Percentiles rank a stretch among this genome's conserved stretches.
Evolutionary conservation across 2,329 filamentous ascomycete genomes (phyloP).

Genomic region (Neoascochyta sp.): DNA sequence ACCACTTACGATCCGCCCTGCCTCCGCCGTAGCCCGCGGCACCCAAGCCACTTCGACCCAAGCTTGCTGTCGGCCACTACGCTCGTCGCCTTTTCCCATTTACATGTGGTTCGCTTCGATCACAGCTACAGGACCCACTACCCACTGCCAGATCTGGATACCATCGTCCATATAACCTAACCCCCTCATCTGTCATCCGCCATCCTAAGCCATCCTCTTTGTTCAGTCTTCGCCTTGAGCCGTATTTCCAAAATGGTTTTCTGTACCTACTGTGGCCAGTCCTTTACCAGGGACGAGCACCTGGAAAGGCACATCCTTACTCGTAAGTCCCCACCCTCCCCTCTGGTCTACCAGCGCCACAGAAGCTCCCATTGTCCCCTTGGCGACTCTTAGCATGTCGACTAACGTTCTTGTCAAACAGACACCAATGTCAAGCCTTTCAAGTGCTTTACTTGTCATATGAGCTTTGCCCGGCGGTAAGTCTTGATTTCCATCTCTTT

Average conservation of each 20-base stretch:
- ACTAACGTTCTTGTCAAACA: too few relatives aligned
- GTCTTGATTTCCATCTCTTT: conserved; percentile 16
- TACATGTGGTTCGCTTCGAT: conserved; percentile 11
- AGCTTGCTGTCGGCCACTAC: conserved; percentile 7
- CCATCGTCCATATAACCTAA: too few relatives aligned
- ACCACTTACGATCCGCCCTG: conserved; percentile 12
- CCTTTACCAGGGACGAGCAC: conserved; percentile 52
- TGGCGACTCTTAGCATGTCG: conserved; percentile 11
- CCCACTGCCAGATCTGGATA: background rate
- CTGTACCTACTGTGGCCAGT: conserved; percentile 53
- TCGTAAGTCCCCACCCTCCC: conserved; percentile 37
- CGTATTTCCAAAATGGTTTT: conserved; percentile 45
- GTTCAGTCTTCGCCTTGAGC: conserved; percentile 2
- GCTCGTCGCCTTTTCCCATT: conserved; percentile 6
- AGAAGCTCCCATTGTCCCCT: background rate
- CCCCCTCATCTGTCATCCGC: too few relatives aligned
- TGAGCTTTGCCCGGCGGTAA: conserved; percentile 53
- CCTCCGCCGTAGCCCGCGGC: conserved; percentile 8
- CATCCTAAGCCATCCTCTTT: too few relatives aligned
- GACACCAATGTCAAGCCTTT: conserved; percentile 55
- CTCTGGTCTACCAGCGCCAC: conserved; percentile 1
- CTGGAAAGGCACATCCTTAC: conserved; percentile 52
- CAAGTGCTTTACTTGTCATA: conserved; percentile 54
- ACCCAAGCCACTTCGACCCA: conserved; percentile 10
- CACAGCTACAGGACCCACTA: conserved; percentile 10